These are phyloP conservation scores for Starmerella bombi DNA, from an alignment of 805 yeast genomes.

Conservation along the genomic window DNA sequence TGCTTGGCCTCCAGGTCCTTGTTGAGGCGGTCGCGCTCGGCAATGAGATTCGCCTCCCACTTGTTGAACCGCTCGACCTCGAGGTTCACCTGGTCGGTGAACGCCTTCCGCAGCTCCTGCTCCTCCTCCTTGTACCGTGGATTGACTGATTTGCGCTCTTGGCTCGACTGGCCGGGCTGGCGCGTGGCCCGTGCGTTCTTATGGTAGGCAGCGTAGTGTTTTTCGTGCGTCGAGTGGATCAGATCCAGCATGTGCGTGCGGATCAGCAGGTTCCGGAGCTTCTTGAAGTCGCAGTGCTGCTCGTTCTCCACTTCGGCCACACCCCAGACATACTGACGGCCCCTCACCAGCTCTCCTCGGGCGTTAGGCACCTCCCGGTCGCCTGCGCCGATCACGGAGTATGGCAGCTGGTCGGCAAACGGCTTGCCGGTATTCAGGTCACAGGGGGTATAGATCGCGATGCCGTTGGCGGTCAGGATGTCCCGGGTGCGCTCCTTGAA, in stretches of 20 bases:
- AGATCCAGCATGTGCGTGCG: constrained; percentile 65
- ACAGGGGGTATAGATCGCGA: constrained; percentile 41
- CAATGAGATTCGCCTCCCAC: constrained; percentile 95
- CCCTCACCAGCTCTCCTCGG: constrained; percentile 44
- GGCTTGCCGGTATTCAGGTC: constrained; percentile 22
- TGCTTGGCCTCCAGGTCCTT: constrained; percentile 87
- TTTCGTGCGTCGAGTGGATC: constrained; percentile 57
- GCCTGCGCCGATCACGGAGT: constrained; percentile 52
- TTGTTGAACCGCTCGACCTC: constrained; percentile 96
- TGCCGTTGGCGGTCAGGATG: constrained; percentile 41
- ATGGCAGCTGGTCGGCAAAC: constrained; percentile 43
- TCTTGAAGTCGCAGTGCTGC: constrained; percentile 60
- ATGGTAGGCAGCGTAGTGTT: constrained; percentile 59
- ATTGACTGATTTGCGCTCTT: constrained; percentile 38
- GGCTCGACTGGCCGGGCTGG: constrained; percentile 29
- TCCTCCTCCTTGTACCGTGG: constrained; percentile 96
- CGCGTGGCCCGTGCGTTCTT: constrained; percentile 42
- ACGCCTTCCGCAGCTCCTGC: constrained; percentile 80
- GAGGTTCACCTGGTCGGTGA: constrained; percentile 91
- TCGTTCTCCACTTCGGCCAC: constrained; percentile 68
- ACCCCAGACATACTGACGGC: constrained; percentile 79
- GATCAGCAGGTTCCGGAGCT: constrained; percentile 51
- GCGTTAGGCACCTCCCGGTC: constrained; percentile 35
- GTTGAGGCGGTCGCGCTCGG: constrained; percentile 86
- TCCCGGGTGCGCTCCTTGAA: constrained; percentile 43